Evolutionary conservation across 768 basidiomycete genomes (phyloP).

Genomic region (Tulasnella sp.): DNA sequence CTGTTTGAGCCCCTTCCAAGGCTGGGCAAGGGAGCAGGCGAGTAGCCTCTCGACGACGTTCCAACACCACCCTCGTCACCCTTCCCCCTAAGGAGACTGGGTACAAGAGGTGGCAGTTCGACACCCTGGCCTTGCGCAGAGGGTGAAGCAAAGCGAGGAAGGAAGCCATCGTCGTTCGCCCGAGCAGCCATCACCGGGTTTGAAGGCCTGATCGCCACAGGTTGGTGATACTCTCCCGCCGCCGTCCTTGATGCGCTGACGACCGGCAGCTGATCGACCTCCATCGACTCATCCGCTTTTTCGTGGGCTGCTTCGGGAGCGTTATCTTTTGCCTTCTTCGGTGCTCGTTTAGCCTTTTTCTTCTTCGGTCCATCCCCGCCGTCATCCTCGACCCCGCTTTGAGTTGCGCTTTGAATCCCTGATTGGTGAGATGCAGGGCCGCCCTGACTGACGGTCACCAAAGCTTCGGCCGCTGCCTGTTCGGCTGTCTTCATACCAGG

Average conservation of each 20-base stretch:
- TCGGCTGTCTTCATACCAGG: slow-evolving; percentile 41
- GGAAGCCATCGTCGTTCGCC: not conserved
- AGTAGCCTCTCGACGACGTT: not conserved
- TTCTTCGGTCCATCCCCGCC: slow-evolving; percentile 21
- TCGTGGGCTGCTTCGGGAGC: not conserved
- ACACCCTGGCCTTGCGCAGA: not conserved
- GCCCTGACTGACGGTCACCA: slow-evolving; percentile 65
- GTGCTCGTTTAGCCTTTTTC: slow-evolving; percentile 11
- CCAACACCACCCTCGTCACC: not conserved
- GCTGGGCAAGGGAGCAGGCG: not conserved
- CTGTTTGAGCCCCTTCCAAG: not conserved
- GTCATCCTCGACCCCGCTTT: slow-evolving; percentile 34
- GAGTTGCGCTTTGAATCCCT: slow-evolving; percentile 24
- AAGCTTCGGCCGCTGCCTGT: slow-evolving; percentile 80
- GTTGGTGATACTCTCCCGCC: not conserved
- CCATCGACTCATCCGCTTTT: slow-evolving; percentile 11
- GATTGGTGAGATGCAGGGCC: slow-evolving; percentile 12
- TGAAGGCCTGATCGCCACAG: not conserved
- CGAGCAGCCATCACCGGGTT: not conserved
- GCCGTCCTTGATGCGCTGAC: not conserved
- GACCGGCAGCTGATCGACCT: not conserved
- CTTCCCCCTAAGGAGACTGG: not conserved
- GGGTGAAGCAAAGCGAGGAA: slow-evolving; percentile 4
- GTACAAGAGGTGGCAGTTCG: slow-evolving; percentile 3
- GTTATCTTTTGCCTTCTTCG: slow-evolving; percentile 5